Base-by-base conservation (phyloP, 176 grass and related monocot genomes). In the Hordeum vulgare region DNA sequence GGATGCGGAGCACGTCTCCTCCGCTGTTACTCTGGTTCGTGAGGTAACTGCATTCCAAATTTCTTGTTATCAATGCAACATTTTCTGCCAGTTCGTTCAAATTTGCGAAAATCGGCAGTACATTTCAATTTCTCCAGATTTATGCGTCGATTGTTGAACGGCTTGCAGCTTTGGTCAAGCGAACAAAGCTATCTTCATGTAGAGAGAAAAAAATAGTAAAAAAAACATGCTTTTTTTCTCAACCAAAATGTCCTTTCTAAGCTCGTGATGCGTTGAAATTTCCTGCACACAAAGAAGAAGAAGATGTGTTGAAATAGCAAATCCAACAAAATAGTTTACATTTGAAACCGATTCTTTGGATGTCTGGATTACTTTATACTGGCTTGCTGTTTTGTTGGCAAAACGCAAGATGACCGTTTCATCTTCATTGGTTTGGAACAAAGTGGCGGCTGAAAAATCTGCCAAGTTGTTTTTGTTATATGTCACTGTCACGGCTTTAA, bases 21-120 rank as follows among this genome's bases (percentile, higher is more conserved):
- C 88, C 72, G 78, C 88, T 21, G 41, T 75, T 47, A 70, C 29
- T 59, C 67, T 79, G 5, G 58, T 53, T 20, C 69, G 21, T 61
- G 40, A 94, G 93, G 93, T 94, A 90, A 87, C 24, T 45, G 42
- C 3, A 3, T 62, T 80, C 21, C 53, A 25, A 21, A 74, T 74
- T 74, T 68, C 24, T 41, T 42, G 6, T 49, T 31, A 49, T 44
- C n/a, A 45, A 15, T 49, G 47, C 23, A 84, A 24, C 34, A 23
- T 27, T 14, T 68, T 26, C 77, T 5, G 17, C 9, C 15, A 6
- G 14, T 41, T 28, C 28, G 13, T 24, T 74, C 4, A 8, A 7
- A 37, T 6, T 75, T 54, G 71, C 31, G 27, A 54, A 54, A 54
- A 21, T 21, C 10, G 53, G 33, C 25, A 26, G 1, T 61, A 25